Evolutionary conservation across 202 grass and related monocot genomes (phyloP), one percentile per base, ranked within the genome.

Genomic region (Saccharum hybrid): DNA sequence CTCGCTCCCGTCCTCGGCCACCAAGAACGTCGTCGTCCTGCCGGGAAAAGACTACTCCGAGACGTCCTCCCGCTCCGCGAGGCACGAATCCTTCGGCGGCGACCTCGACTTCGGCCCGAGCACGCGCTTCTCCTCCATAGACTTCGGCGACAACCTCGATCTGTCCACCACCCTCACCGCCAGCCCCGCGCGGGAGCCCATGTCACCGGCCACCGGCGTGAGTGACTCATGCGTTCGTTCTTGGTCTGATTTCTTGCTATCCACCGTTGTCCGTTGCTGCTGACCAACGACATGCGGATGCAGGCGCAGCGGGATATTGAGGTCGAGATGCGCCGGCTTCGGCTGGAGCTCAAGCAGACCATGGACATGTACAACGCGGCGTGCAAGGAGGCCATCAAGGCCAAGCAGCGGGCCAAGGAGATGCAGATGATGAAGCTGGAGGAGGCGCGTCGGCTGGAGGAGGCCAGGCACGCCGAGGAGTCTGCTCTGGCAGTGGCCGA

Each of bases 291-390:
- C 48, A 51, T 6, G 62, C 56, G 82, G 49, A 45, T 80, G 66
- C 77, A 90, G 85, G 45, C 77, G 38, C 89, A 91, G 11, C 86
- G 88, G 10, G 93, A 95, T 19, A 48, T 94, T 43, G 93, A 96
- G 86, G 42, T 38, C 14, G 96, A 98, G 81, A 93, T 98, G 96
- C 91, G 89, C 49, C 94, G 91, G 46, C 79, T 98, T 59, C 84
- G 83, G 63, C 86, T 96, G 37, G 96, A 96, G 86, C 85, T 98
- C 21, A 90, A 88, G 93, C 93, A 98, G 86, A 98, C 93, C 6
- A 98, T 96, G 93, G 91, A 90, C 83, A 98, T 98, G 96, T 98
- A 98, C 88, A 95, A 87, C 45, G 88, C 91, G 37, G 96, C 96
- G 56, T 98, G 96, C 96, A 89, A 85, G 68, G 92, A 98, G 75